Evolutionary conservation across 2,329 filamentous ascomycete species (phyloP).

Genomic region (Didymella segeticola): DNA sequence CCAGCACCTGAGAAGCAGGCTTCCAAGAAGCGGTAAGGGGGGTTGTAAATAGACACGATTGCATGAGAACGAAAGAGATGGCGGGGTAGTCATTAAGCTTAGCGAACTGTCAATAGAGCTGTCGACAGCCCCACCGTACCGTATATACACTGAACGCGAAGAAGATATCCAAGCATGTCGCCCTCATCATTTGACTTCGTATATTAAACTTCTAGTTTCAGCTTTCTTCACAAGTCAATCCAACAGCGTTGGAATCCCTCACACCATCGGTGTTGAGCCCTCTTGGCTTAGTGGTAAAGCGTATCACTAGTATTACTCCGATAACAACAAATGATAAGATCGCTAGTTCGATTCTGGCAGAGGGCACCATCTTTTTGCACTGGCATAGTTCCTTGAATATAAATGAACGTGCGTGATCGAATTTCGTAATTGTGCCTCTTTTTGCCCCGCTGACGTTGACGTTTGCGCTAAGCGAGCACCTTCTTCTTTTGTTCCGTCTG

Average conservation of each 20-base stretch:
- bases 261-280: slow-evolving; percentile 5
- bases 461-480: slow-evolving; percentile 6
- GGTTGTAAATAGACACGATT: not conserved
- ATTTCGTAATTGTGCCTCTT: not conserved
- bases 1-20: slow-evolving; percentile 35
- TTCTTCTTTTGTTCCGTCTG: not conserved
- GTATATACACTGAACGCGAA: not conserved
- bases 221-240: slow-evolving; percentile 4
- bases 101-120: slow-evolving; percentile 10
- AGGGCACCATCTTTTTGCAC: slow-evolving; percentile 14
- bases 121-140: not conserved
- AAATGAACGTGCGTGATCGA: not conserved
- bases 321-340: slow-evolving; percentile 20
- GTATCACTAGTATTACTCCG: slow-evolving; percentile 23
- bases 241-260: slow-evolving; percentile 7
- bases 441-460: slow-evolving; percentile 1
- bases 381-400: not conserved
- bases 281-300: slow-evolving; percentile 23
- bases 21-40: slow-evolving; percentile 28
- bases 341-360: slow-evolving; percentile 20
- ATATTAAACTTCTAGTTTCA: not conserved
- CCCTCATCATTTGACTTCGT: not conserved
- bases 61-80: not conserved
- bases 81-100: slow-evolving; percentile 1
- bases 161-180: not conserved